phyloP scores from a whole-genome alignment of 1,284 basidiomycete species.

The Tilletia caries region DNA sequence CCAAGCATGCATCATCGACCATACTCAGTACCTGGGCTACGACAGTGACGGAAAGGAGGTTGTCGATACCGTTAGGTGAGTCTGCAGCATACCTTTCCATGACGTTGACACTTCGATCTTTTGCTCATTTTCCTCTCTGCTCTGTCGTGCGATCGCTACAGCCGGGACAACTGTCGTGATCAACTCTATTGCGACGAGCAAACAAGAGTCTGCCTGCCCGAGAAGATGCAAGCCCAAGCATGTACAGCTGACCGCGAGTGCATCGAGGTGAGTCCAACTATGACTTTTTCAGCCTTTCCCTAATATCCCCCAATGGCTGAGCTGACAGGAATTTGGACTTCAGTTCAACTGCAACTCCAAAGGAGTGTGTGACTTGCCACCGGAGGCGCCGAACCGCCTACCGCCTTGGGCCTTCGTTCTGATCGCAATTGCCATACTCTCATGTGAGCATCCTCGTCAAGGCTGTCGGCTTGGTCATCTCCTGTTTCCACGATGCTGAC shows the following conservation, averaged over 20 bases:
- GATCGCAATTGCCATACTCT: constrained; percentile 17
- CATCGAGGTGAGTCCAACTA: constrained; percentile 15
- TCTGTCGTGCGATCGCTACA: background rate
- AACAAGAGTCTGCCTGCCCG: constrained; percentile 9
- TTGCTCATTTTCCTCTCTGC: background rate
- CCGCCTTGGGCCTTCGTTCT: constrained; percentile 19
- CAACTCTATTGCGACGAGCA: constrained; percentile 19
- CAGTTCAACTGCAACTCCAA: constrained; percentile 21
- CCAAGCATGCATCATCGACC: constrained; percentile 17
- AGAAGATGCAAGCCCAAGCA: constrained; percentile 12
- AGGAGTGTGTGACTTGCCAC: constrained; percentile 11
- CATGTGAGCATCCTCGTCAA: background rate
- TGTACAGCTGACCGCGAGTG: constrained; percentile 20
- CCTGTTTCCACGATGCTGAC: background rate
- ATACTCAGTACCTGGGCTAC: constrained; percentile 23
- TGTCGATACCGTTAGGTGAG: constrained; percentile 17
- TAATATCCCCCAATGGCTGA: background rate
- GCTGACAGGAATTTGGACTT: background rate
- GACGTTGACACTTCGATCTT: background rate
- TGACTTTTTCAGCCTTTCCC: background rate
- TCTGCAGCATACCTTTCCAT: background rate
- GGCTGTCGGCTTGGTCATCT: too few species aligned
- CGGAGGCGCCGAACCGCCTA: constrained; percentile 17
- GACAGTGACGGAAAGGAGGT: constrained; percentile 18
- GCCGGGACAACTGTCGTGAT: constrained; percentile 20